Evolutionary conservation across 2,329 filamentous ascomycete species (phyloP).

Genomic region (Aspergillus sp.): DNA sequence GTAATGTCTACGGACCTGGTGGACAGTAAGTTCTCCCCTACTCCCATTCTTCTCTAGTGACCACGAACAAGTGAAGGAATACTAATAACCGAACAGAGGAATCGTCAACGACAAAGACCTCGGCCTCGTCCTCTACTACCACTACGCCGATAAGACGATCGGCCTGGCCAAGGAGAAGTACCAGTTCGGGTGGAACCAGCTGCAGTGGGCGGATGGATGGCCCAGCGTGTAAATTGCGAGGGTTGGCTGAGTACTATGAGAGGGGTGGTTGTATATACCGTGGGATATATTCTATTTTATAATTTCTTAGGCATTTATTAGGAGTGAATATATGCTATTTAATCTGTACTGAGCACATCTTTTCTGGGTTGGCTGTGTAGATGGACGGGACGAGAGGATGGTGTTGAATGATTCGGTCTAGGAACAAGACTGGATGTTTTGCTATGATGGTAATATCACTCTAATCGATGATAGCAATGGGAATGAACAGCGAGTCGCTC

Average conservation of each 20-base stretch:
- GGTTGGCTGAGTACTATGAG: slow-evolving; percentile 21
- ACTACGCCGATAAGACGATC: slow-evolving; percentile 57
- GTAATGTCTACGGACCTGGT: slow-evolving; percentile 63
- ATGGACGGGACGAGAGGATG: too few relatives aligned
- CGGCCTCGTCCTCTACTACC: slow-evolving; percentile 62
- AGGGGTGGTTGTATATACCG: neutral
- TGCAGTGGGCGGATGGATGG: slow-evolving; percentile 48
- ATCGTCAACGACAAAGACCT: slow-evolving; percentile 32
- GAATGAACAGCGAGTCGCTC: too few relatives aligned
- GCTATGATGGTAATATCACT: too few relatives aligned
- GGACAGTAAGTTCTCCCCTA: slow-evolving; percentile 50
- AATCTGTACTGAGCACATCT: too few relatives aligned
- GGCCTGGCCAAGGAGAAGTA: slow-evolving; percentile 49
- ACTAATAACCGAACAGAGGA: slow-evolving; percentile 21
- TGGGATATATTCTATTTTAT: neutral
- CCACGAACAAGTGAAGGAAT: too few relatives aligned
- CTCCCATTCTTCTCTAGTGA: too few relatives aligned
- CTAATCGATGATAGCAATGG: too few relatives aligned
- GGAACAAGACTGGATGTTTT: too few relatives aligned
- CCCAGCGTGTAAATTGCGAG: slow-evolving; percentile 23
- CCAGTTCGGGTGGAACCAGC: slow-evolving; percentile 50
- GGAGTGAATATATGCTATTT: neutral
- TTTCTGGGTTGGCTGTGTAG: too few relatives aligned
- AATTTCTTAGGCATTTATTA: neutral
- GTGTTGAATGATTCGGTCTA: too few relatives aligned